Base-by-base conservation (phyloP, 306 rosid species). In the Notholithocarpus densiflorus region DNA sequence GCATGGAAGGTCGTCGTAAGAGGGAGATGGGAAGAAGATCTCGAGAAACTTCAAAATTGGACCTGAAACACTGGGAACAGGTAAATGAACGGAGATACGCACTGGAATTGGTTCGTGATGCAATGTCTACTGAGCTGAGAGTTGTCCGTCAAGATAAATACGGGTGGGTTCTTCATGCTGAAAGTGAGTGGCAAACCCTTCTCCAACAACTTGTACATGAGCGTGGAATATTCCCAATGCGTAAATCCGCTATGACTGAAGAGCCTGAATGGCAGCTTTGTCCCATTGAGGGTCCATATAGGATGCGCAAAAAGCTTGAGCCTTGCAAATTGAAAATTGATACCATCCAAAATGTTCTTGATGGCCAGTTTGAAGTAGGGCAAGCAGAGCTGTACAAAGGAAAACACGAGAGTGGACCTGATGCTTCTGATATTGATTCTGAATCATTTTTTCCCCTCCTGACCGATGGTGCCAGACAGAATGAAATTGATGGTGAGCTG, bases 121-220 rank as follows among this genome's bases (percentile, higher is more conserved):
- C 96, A 73, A 90, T 96, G 98, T 89, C 99, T 73, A 90, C 99
- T 6, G 99, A 90, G 88, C 85, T 96, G 85, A 93, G 98, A 88
- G 97, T 96, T 83, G 97, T 96, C 68, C 92, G 99, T 86, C 99
- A 96, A 79, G 98, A 96, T 84, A 96, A 96, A 85, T 96, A 96
- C 81, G 99, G 99, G 48, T 96, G 99, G 99, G 90, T 96, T 92
- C 91, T 96, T 71, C 99, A 96, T 87, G 99, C 99, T 65, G 99
- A 96, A 92, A 96, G 99, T 64, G 97, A 90, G 89, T 96, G 99
- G 99, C 94, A 91, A 82, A 88, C 90, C 79, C 97, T 90, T 91
- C 94, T 96, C 27, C 97, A 96, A 80, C 91, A 96, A 80, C 99
- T 96, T 84, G 92, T 96, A 68, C 99, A 93, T 82, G 98, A 96